Base-by-base conservation (phyloP, 257 asterid species). In the Solanum virginianum region DNA sequence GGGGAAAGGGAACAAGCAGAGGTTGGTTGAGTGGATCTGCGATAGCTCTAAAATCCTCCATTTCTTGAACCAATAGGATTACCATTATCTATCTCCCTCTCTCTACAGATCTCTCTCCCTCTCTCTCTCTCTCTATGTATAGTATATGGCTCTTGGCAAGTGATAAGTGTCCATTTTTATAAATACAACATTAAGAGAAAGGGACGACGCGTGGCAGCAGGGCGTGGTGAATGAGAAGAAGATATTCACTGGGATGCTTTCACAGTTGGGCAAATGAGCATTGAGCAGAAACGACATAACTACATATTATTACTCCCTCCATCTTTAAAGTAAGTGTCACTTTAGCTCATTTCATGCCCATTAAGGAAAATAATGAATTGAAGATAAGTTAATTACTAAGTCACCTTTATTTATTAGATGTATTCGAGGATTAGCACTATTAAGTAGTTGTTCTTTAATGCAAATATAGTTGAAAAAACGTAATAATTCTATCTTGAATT, bases 21-120 rank as follows among this genome's bases (percentile, higher is more conserved):
- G 86, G n/a, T 88, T 12, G 91, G 85, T 11, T 59, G 87, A 10
- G 91, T 89, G 81, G 88, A 87, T 53, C 85, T 59, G 83, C 88
- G 89, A 93, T 90, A 89, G 90, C 93, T 92, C 87, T 90, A 94
- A 87, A 90, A 93, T 80, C 91, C 93, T 43, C 92, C 92, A 41
- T 87, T 82, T 29, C 90, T 91, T 32, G 90, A 90, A 84, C 94
- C 94, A 93, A 22, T n/a, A 66, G 1, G 18, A 24, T 62, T 66
- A 29, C 11, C n/a, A 45, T 45, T 15, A 45, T 87, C 77, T 24
- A 80, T 83, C 69, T 84, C 51, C 15, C 74, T 14, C 39, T 60
- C 32, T n/a, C 36, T 62, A 8, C 22, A 11, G 7, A 0, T 54
- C 3, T 54, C 20, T n/a, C 47, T 43, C 47, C 7, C 47, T 0